These are phyloP conservation scores for Moringa oleifera DNA, from an alignment of 345 rosid species.

Conservation along the genomic window DNA sequence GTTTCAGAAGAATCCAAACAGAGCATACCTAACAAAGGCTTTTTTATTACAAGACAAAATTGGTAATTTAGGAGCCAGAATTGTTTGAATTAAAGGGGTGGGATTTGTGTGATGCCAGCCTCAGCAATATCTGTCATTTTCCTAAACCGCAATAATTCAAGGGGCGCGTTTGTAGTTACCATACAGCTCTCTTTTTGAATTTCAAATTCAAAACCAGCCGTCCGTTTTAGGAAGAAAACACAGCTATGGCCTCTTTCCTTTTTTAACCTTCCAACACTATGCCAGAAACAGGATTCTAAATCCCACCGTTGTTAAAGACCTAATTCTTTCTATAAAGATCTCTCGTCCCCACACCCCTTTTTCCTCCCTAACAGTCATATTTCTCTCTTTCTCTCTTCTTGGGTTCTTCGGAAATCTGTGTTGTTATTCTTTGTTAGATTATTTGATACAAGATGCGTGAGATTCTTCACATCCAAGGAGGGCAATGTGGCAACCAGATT, in stretches of 20 bases:
- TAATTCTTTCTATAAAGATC: slow-evolving; percentile 18
- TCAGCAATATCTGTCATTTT: not conserved
- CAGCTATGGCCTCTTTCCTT: not conserved
- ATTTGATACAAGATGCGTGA: slow-evolving; percentile 24
- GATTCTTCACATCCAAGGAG: slow-evolving; percentile 37
- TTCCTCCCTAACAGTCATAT: not conserved
- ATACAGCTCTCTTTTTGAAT: slow-evolving; percentile 4
- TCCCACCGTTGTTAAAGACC: slow-evolving; percentile 6
- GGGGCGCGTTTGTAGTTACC: not conserved
- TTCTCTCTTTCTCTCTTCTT: not conserved
- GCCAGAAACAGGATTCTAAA: no score
- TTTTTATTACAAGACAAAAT: no score
- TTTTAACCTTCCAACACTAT: no score
- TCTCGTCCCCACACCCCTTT: slow-evolving; percentile 9
- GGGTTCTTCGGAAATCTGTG: no score
- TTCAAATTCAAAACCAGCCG: slow-evolving; percentile 9
- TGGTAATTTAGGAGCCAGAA: no score
- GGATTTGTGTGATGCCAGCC: not conserved
- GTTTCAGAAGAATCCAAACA: no score
- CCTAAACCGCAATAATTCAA: not conserved
- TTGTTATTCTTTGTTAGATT: no score
- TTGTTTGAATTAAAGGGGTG: no score
- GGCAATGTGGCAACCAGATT: slow-evolving; percentile 36
- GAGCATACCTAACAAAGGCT: no score
- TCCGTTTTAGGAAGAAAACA: not conserved